These are phyloP conservation scores for Neofusicoccum cordaticola DNA, from an alignment of 2,329 filamentous ascomycete genomes.

Conservation along the genomic window DNA sequence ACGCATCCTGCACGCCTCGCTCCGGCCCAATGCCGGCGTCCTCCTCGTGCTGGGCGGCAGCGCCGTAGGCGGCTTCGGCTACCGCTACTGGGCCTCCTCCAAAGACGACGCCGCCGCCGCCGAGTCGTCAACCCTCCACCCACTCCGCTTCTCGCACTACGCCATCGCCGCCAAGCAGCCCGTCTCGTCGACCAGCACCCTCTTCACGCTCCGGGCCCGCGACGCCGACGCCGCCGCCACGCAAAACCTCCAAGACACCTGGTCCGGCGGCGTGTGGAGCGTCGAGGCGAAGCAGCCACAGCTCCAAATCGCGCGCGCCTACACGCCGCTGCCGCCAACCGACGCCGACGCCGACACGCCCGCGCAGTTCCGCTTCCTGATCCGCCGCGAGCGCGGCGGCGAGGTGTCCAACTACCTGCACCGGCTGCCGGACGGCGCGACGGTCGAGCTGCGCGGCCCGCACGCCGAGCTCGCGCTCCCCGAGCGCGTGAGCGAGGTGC, in stretches of 20 bases:
- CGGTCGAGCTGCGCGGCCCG: slow-evolving; percentile 76
- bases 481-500: slow-evolving; percentile 54
- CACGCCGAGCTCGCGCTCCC: slow-evolving; percentile 65
- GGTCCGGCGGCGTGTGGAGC: slow-evolving; percentile 72
- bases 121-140: slow-evolving; percentile 48
- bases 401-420: slow-evolving; percentile 84
- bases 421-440: slow-evolving; percentile 58
- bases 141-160: slow-evolving; percentile 63
- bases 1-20: slow-evolving; percentile 20
- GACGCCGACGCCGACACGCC: not conserved
- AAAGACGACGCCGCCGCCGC: not conserved
- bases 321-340: slow-evolving; percentile 78
- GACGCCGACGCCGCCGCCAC: slow-evolving; percentile 24
- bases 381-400: slow-evolving; percentile 73
- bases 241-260: slow-evolving; percentile 36
- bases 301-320: slow-evolving; percentile 85
- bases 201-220: slow-evolving; percentile 61
- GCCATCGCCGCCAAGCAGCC: slow-evolving; percentile 59
- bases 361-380: slow-evolving; percentile 63
- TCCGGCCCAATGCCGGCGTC: slow-evolving; percentile 28
- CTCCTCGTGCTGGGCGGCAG: slow-evolving; percentile 34
- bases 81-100: slow-evolving; percentile 28
- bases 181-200: slow-evolving; percentile 65
- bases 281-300: slow-evolving; percentile 94
- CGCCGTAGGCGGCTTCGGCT: slow-evolving; percentile 33